Evolutionary conservation across 169 alveolate genomes (phyloP).

Genomic region (Cryptosporidium sp.): DNA sequence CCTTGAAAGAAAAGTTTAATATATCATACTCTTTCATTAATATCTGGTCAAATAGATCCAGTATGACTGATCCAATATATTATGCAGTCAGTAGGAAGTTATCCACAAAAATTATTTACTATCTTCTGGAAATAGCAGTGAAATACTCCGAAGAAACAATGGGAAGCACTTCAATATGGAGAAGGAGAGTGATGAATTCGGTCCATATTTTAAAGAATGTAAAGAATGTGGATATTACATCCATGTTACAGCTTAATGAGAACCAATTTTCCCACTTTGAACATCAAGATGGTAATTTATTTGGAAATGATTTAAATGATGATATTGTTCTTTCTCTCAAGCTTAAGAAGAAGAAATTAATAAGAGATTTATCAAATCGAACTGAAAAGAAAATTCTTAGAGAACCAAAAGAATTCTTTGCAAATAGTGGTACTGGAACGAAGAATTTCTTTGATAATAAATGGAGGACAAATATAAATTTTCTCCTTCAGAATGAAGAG

Average conservation of each 20-base stretch:
- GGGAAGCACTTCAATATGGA: constrained; percentile 53
- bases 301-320: neutral
- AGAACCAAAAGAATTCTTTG: constrained; percentile 23
- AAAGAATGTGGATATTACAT: constrained; percentile 28
- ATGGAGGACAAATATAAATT: constrained; percentile 39
- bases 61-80: constrained; percentile 38
- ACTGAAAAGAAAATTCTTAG: neutral
- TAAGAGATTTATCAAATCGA: neutral
- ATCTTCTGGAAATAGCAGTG: constrained; percentile 39
- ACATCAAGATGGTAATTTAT: constrained; percentile 9
- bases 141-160: constrained; percentile 45
- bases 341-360: neutral
- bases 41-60: constrained; percentile 46
- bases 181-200: constrained; percentile 7
- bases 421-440: neutral
- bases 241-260: constrained; percentile 41
- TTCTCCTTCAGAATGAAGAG: constrained; percentile 7
- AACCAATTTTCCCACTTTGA: constrained; percentile 22
- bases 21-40: constrained; percentile 62
- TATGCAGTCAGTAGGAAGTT: constrained; percentile 27
- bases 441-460: constrained; percentile 38
- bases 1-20: constrained; percentile 32
- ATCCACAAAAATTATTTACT: constrained; percentile 27
- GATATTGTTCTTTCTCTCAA: neutral
- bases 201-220: constrained; percentile 21